Conservation (phyloP, 1,284 basidiomycete genomes). For the Ustilago trichophora region DNA sequence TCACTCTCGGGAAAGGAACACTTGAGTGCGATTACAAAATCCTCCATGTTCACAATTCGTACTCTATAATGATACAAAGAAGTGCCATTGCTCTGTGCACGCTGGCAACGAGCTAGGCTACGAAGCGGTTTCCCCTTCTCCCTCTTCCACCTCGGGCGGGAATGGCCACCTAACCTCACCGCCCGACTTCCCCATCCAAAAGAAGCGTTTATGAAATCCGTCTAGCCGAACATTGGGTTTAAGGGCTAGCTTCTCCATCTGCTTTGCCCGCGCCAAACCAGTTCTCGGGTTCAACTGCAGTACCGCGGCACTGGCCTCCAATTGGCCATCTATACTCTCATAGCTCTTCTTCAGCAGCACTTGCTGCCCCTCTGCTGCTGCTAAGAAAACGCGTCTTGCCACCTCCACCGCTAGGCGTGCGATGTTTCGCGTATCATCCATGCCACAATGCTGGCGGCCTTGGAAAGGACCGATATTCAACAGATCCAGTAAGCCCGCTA, state of each 20-base stretch:
- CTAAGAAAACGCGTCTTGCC: constrained; percentile 17
- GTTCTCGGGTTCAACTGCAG: constrained; percentile 10
- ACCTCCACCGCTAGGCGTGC: constrained; percentile 64
- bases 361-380: constrained; percentile 20
- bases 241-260: constrained; percentile 36
- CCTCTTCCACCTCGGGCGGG: constrained; percentile 24
- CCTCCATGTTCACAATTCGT: too few species aligned
- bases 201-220: constrained; percentile 20
- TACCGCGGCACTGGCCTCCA: constrained; percentile 20
- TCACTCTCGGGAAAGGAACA: too few species aligned
- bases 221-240: constrained; percentile 36
- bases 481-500: constrained; percentile 47
- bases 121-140: too few species aligned
- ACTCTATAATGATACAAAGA: too few species aligned
- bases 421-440: constrained; percentile 69
- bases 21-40: too few species aligned
- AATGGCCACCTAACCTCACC: constrained; percentile 41
- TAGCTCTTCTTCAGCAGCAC: constrained; percentile 26
- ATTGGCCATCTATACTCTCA: constrained; percentile 24
- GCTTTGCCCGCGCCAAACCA: constrained; percentile 5
- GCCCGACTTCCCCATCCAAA: constrained; percentile 32
- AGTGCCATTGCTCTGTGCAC: too few species aligned
- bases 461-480: constrained; percentile 59
- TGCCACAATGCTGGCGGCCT: constrained; percentile 69
- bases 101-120: too few species aligned